Evolutionary conservation across 75 land plant genomes (phyloP).

Genomic region (Gnetum montanum): DNA sequence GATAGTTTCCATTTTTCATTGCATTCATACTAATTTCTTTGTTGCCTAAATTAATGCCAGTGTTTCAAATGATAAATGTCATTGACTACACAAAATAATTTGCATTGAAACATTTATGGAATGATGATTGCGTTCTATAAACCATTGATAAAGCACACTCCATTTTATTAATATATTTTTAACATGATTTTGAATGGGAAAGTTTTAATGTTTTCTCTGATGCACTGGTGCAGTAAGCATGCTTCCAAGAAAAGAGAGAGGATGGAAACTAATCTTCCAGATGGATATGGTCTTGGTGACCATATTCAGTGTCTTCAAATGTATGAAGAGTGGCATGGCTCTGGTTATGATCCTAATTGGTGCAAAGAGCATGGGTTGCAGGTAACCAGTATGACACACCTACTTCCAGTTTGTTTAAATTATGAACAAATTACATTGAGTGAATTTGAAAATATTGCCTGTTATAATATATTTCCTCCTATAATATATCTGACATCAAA

Average conservation of each 20-base stretch:
- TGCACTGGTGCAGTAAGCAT: constrained; percentile 24
- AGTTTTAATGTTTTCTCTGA: background rate
- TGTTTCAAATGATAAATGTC: no score
- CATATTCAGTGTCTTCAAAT: constrained; percentile 94
- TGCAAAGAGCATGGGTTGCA: constrained; percentile 64
- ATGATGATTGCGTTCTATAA: no score
- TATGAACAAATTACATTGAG: no score
- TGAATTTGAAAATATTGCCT: background rate
- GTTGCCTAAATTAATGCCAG: no score
- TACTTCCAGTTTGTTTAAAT: no score
- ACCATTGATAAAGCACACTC: no score
- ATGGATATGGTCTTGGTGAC: constrained; percentile 91
- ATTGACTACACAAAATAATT: no score
- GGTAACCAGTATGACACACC: constrained; percentile 21
- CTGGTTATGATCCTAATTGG: constrained; percentile 66
- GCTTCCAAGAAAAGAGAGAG: constrained; percentile 61
- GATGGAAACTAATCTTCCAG: constrained; percentile 44
- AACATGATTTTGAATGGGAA: background rate
- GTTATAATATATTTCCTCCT: background rate
- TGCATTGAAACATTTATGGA: no score
- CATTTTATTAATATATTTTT: no score
- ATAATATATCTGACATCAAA: background rate
- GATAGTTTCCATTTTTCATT: no score
- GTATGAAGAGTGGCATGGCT: constrained; percentile 63
- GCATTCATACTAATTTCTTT: no score